Evolutionary conservation across 2,329 filamentous ascomycete genomes (phyloP).

Genomic region (Triangularia setosa): DNA sequence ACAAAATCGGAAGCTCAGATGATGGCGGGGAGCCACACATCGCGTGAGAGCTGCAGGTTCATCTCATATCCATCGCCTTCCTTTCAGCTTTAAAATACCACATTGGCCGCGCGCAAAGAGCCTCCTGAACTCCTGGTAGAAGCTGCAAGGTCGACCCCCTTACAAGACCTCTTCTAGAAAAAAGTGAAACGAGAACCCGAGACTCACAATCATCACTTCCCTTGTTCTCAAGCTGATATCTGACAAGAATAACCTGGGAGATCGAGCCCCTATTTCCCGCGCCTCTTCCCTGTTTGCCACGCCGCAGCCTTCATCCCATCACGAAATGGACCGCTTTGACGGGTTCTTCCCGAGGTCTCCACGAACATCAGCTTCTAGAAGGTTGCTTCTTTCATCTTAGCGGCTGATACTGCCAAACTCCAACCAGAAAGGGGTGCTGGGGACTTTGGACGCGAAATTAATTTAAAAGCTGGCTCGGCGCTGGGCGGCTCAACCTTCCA

Average conservation of each 20-base stretch:
- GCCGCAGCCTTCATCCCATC: slow-evolving; percentile 7
- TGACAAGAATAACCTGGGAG: neutral
- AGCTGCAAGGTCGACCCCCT: too few species aligned
- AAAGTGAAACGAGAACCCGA: neutral
- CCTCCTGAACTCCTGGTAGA: neutral
- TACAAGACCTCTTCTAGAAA: neutral
- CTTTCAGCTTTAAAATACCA: neutral
- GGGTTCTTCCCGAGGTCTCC: neutral
- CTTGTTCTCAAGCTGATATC: neutral
- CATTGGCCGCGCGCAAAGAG: neutral
- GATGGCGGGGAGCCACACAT: neutral
- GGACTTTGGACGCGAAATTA: neutral
- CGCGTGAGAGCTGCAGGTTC: neutral
- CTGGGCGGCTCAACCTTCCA: neutral
- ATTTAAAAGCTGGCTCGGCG: slow-evolving; percentile 1
- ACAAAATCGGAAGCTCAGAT: neutral
- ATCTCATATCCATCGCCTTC: neutral
- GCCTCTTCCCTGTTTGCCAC: slow-evolving; percentile 1
- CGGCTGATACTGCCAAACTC: neutral
- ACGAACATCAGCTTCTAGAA: slow-evolving; percentile 19
- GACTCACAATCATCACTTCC: neutral
- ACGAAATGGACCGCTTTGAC: neutral
- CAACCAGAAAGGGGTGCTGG: neutral
- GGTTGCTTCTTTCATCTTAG: slow-evolving; percentile 19
- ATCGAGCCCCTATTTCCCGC: slow-evolving; percentile 3